Conservation (phyloP, 208 protist genomes). For the Trypanosoma lewisi region DNA sequence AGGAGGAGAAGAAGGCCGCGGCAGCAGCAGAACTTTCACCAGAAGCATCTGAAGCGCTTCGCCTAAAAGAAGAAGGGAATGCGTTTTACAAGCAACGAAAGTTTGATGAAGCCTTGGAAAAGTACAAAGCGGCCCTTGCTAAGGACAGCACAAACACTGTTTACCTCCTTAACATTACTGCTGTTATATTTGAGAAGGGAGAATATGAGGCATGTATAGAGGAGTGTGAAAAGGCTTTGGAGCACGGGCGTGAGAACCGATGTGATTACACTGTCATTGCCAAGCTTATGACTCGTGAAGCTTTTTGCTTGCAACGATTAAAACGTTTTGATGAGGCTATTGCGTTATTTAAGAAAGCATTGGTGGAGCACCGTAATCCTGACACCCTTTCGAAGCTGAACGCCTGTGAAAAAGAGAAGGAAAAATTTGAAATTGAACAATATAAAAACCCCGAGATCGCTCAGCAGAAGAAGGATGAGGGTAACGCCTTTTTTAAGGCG, state of each 20-base stretch:
- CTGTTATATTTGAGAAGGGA: slow-evolving; percentile 93
- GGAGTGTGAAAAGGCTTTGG: slow-evolving; percentile 87
- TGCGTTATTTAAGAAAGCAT: slow-evolving; percentile 82
- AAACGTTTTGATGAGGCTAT: slow-evolving; percentile 88
- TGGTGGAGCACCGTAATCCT: slow-evolving; percentile 93
- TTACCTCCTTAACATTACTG: slow-evolving; percentile 89
- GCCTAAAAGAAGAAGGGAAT: slow-evolving; percentile 93
- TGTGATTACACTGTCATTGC: slow-evolving; percentile 93
- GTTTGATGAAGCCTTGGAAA: slow-evolving; percentile 91
- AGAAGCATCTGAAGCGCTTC: slow-evolving; percentile 63
- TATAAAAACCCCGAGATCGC: slow-evolving; percentile 93
- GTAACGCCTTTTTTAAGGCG: slow-evolving; percentile 95
- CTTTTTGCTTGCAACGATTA: slow-evolving; percentile 83
- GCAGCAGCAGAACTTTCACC: slow-evolving; percentile 36
- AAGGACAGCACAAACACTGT: slow-evolving; percentile 88
- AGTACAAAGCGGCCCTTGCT: slow-evolving; percentile 84
- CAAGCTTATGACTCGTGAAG: slow-evolving; percentile 90
- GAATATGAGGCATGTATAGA: slow-evolving; percentile 93
- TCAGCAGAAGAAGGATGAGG: slow-evolving; percentile 90
- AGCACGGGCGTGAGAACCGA: slow-evolving; percentile 78
- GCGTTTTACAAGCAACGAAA: slow-evolving; percentile 92
- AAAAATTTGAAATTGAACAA: slow-evolving; percentile 82
- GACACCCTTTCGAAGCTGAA: slow-evolving; percentile 90
- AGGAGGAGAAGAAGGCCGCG: slow-evolving; percentile 30
- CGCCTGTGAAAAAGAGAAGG: slow-evolving; percentile 88